A percentile compares a stretch with the other conserved stretches of the same genome.
phyloP scores from a whole-genome alignment of 2,329 filamentous ascomycete species.

The Alternaria tenuissima region DNA sequence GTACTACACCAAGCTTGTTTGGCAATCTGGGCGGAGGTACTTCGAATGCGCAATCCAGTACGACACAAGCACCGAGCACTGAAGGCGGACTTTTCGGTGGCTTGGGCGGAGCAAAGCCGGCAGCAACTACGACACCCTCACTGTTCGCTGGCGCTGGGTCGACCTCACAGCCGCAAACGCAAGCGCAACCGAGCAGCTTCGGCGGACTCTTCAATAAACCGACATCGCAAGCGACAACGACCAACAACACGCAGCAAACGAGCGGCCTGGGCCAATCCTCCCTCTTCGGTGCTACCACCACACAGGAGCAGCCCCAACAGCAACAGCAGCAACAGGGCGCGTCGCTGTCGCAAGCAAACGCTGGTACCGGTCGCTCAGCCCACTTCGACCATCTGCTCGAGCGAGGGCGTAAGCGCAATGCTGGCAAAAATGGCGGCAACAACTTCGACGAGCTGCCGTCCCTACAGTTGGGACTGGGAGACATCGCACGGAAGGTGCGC shows the following conservation, averaged over 20 bases:
- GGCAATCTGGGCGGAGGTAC: slow-evolving; percentile 36
- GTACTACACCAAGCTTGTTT: slow-evolving; percentile 41
- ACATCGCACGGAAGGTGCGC: slow-evolving; percentile 79
- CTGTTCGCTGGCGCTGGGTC: slow-evolving; percentile 35
- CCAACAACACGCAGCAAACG: slow-evolving; percentile 42
- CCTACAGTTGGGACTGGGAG: slow-evolving; percentile 88
- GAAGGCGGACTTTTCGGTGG: slow-evolving; percentile 46
- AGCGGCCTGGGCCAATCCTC: slow-evolving; percentile 35
- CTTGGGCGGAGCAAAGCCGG: slow-evolving; percentile 49
- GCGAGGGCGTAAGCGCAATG: slow-evolving; percentile 71
- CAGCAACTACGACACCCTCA: slow-evolving; percentile 36
- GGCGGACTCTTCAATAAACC: slow-evolving; percentile 36
- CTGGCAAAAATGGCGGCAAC: slow-evolving; percentile 67
- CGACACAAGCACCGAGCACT: slow-evolving; percentile 38
- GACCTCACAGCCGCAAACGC: slow-evolving; percentile 37
- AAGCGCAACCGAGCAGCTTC: slow-evolving; percentile 32
- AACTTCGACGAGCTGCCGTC: slow-evolving; percentile 81
- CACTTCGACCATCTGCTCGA: slow-evolving; percentile 72
- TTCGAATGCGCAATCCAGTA: slow-evolving; percentile 33
- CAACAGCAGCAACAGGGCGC: slow-evolving; percentile 39
- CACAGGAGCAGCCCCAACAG: slow-evolving; percentile 40
- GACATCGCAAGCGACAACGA: slow-evolving; percentile 38
- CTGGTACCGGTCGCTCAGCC: slow-evolving; percentile 58
- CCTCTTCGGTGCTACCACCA: slow-evolving; percentile 36
- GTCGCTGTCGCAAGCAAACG: slow-evolving; percentile 45